A percentile compares a stretch with the other conserved stretches of the same genome.
phyloP scores from a whole-genome alignment of 78 protist species.

The Capsaspora owczarzaki region DNA sequence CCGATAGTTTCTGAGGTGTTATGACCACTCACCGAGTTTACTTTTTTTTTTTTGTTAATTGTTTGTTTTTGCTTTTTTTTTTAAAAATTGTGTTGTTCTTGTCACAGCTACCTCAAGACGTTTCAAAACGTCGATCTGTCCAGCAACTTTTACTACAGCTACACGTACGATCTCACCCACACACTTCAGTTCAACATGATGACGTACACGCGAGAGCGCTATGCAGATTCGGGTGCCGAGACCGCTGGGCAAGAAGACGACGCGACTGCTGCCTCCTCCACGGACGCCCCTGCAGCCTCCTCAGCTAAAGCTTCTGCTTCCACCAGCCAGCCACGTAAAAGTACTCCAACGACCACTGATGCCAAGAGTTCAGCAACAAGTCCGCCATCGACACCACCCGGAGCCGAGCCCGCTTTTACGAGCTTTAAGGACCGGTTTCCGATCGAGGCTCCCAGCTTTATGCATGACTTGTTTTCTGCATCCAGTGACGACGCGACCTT shows the following conservation, averaged over 20 bases:
- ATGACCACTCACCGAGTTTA: background rate
- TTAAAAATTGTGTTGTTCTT: background rate
- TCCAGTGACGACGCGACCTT: no score
- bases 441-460: no score
- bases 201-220: no score
- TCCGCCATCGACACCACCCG: background rate
- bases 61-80: no score
- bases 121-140: slow-evolving; percentile 62
- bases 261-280: background rate
- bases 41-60: no score
- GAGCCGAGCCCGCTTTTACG: background rate
- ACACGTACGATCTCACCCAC: slow-evolving; percentile 85
- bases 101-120: background rate
- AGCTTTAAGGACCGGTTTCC: no score
- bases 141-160: slow-evolving; percentile 72
- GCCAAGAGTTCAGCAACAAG: no score
- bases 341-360: no score
- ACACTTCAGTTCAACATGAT: slow-evolving; percentile 64
- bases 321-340: no score
- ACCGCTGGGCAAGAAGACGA: no score
- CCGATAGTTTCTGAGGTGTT: background rate
- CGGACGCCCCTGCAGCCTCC: background rate
- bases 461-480: no score
- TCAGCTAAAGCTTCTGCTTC: background rate
- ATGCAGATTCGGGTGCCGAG: no score